These are phyloP conservation scores for Boletus rubropictus DNA, from an alignment of 768 basidiomycete genomes.

Conservation along the genomic window DNA sequence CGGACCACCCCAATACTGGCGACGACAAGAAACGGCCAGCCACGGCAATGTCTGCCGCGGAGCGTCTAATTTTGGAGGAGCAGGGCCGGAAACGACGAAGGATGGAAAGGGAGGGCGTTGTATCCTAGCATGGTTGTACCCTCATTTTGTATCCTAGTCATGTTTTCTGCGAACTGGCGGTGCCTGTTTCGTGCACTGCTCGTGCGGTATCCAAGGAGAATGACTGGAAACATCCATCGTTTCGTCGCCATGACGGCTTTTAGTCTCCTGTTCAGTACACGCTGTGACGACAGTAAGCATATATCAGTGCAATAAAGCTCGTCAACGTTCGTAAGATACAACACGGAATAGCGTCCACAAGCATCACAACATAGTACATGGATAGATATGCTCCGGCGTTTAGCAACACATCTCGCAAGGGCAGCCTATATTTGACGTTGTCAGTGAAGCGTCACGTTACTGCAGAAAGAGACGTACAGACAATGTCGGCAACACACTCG, in stretches of 20 bases:
- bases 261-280: too few relatives aligned
- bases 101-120: constrained; percentile 49
- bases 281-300: too few relatives aligned
- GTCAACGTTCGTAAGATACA: constrained; percentile 8
- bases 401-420: constrained; percentile 77
- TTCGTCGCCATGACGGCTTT: too few relatives aligned
- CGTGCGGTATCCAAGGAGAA: too few relatives aligned
- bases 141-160: constrained; percentile 2
- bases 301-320: background rate
- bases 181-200: too few relatives aligned
- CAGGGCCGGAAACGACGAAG: constrained; percentile 81
- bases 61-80: constrained; percentile 83
- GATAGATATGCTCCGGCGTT: constrained; percentile 1
- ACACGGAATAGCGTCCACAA: constrained; percentile 1
- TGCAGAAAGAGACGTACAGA: constrained; percentile 47
- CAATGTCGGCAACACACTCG: constrained; percentile 63
- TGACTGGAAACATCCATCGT: too few relatives aligned
- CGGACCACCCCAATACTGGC: constrained; percentile 25
- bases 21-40: constrained; percentile 60
- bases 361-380: constrained; percentile 9
- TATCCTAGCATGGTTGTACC: constrained; percentile 8
- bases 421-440: constrained; percentile 45
- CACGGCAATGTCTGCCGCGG: constrained; percentile 72
- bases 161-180: too few relatives aligned
- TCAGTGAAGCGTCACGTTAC: background rate